phyloP scores from a whole-genome alignment of 163 green algal genomes.

The Chlamydomonas reinhardtii region DNA sequence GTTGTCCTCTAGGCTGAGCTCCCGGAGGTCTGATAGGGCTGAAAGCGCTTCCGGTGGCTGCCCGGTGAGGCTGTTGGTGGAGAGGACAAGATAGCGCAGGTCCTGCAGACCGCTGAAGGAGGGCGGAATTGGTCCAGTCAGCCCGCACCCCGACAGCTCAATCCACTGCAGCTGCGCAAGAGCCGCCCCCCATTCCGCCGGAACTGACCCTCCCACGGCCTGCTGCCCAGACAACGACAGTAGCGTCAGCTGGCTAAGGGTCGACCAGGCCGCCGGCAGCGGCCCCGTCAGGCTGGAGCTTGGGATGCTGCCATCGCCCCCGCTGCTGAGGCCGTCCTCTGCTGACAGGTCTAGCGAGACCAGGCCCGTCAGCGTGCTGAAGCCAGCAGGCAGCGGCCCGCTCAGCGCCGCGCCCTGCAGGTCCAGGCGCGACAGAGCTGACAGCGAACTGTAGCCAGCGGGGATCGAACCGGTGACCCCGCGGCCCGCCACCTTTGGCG shows the following conservation, averaged over 20 bases:
- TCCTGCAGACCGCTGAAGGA: background rate
- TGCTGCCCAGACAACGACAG: background rate
- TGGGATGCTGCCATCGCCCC: no score
- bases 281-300: background rate
- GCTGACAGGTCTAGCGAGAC: background rate
- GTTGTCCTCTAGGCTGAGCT: no score
- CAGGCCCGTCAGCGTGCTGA: background rate
- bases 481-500: background rate
- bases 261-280: constrained; percentile 6
- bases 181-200: background rate
- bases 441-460: background rate
- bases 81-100: background rate
- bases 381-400: background rate
- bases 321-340: background rate
- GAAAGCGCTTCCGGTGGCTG: background rate
- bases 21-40: no score
- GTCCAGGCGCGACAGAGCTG: background rate
- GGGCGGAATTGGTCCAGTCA: background rate
- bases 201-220: background rate
- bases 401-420: background rate
- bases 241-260: background rate
- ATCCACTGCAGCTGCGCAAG: background rate
- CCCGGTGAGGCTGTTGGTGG: background rate
- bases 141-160: background rate
- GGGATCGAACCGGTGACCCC: background rate